These are phyloP conservation scores for Trametes maxima DNA, from an alignment of 768 basidiomycete species.

Conservation along the genomic window DNA sequence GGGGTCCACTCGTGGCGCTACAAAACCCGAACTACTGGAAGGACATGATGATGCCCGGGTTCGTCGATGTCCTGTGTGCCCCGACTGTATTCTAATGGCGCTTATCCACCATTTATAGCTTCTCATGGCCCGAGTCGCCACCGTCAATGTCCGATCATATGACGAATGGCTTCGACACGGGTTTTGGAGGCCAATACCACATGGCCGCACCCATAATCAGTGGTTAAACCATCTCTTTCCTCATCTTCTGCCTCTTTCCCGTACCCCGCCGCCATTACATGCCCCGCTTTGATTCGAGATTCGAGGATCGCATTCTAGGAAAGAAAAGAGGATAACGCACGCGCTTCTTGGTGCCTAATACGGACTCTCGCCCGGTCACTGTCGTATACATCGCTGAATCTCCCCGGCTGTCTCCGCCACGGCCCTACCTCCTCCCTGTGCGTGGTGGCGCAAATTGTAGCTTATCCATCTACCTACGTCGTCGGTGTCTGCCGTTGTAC, in stretches of 20 bases:
- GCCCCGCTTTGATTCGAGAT: neutral
- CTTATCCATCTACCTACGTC: conserved; percentile 1
- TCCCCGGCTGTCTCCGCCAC: neutral
- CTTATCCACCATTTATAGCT: conserved; percentile 1
- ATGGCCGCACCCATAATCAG: conserved; percentile 17
- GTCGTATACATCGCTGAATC: neutral
- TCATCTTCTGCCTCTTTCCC: neutral
- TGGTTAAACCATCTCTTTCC: neutral
- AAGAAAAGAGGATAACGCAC: neutral
- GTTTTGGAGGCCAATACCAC: conserved; percentile 5
- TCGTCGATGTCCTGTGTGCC: neutral
- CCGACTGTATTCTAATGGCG: neutral
- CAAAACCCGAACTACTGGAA: conserved; percentile 75
- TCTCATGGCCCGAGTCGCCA: conserved; percentile 25
- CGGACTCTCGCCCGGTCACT: neutral
- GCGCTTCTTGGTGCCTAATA: neutral
- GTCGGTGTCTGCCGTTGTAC: neutral
- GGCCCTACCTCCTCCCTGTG: neutral
- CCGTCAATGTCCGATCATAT: conserved; percentile 9
- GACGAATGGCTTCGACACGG: conserved; percentile 14
- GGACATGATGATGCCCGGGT: conserved; percentile 89
- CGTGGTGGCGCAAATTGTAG: neutral
- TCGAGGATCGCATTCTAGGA: neutral
- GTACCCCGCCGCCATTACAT: no score
- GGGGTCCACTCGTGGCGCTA: conserved; percentile 74